These are phyloP conservation scores for Backusella circina DNA, from an alignment of 192 early-diverging fungal species.

Conservation along the genomic window DNA sequence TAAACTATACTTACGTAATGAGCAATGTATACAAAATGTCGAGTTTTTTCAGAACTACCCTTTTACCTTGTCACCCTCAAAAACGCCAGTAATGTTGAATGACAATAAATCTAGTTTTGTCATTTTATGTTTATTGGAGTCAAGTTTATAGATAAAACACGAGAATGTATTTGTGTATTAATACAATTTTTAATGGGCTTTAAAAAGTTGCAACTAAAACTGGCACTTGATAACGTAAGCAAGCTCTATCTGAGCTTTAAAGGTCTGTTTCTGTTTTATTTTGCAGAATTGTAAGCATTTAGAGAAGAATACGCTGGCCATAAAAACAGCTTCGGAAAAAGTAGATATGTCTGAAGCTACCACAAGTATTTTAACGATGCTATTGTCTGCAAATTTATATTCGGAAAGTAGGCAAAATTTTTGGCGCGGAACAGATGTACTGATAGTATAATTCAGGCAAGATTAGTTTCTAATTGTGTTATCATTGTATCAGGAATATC, in stretches of 20 bases:
- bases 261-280: background rate
- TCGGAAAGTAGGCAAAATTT: no score
- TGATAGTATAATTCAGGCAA: no score
- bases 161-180: background rate
- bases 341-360: no score
- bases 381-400: no score
- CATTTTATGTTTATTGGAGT: background rate
- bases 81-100: background rate
- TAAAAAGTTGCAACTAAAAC: background rate
- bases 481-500: background rate
- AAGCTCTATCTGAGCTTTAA: background rate
- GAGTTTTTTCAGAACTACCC: background rate
- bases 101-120: background rate
- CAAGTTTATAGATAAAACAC: background rate
- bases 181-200: background rate
- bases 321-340: no score
- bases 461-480: no score
- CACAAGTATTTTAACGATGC: no score
- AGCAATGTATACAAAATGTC: background rate
- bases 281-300: no score
- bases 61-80: constrained; percentile 4
- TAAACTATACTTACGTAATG: constrained; percentile 2
- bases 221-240: background rate
- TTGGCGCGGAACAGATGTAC: no score
- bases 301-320: no score